Conservation (phyloP, 441 rosid species). For the Adansonia madagascariensis region DNA sequence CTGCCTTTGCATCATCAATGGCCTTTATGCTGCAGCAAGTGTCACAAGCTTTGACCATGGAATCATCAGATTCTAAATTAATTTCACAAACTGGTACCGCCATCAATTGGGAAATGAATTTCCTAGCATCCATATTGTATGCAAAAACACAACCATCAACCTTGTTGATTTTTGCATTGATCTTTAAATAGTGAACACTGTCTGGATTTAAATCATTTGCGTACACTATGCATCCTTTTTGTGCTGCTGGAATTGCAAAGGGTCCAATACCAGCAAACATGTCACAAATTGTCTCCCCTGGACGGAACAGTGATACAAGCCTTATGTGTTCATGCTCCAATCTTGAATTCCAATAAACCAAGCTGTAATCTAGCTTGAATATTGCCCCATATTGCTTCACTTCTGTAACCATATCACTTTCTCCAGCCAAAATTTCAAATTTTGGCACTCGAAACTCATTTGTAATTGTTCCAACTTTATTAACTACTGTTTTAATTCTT, state of each 20-base stretch:
- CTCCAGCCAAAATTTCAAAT: constrained; percentile 91
- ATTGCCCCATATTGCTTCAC: constrained; percentile 94
- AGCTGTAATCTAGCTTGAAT: constrained; percentile 84
- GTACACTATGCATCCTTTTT: constrained; percentile 82
- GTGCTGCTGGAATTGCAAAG: constrained; percentile 94
- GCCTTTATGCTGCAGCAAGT: constrained; percentile 23
- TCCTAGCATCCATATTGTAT: constrained; percentile 90
- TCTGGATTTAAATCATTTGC: constrained; percentile 92
- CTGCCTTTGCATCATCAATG: constrained; percentile 29
- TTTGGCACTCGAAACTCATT: constrained; percentile 94
- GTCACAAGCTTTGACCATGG: constrained; percentile 38
- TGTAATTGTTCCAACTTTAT: constrained; percentile 81
- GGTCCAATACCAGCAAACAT: constrained; percentile 98
- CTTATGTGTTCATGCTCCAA: constrained; percentile 91
- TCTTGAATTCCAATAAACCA: constrained; percentile 95
- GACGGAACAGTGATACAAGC: constrained; percentile 68
- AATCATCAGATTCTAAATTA: constrained; percentile 40
- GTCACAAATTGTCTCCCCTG: constrained; percentile 88
- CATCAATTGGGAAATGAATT: constrained; percentile 69
- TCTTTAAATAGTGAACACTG: constrained; percentile 76
- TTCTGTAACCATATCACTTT: constrained; percentile 77
- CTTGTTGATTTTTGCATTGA: constrained; percentile 83
- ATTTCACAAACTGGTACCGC: constrained; percentile 44
- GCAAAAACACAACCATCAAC: constrained; percentile 63
- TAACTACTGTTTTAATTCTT: constrained; percentile 81